Conservation (phyloP, 1,284 basidiomycete genomes). For the Trichosporon sp. region DNA sequence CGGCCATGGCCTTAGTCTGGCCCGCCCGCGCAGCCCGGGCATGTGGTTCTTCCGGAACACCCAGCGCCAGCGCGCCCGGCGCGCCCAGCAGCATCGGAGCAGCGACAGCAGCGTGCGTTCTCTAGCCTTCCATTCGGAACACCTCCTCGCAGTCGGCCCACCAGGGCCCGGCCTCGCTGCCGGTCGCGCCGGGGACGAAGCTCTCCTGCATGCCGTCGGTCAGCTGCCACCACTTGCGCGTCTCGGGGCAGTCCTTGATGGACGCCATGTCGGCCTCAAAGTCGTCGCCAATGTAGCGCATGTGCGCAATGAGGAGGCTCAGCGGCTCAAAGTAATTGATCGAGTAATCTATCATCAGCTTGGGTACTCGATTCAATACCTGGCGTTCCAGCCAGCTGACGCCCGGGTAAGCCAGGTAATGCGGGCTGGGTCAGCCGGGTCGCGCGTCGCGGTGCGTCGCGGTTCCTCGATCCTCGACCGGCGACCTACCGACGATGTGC, state of each 20-base stretch:
- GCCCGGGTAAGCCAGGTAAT: not conserved
- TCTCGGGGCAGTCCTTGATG: slow-evolving; percentile 63
- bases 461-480: no score
- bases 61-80: not conserved
- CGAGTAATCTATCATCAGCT: slow-evolving; percentile 59
- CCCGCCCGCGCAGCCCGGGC: not conserved
- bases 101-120: not conserved
- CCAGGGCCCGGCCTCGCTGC: slow-evolving; percentile 67
- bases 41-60: not conserved
- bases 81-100: not conserved
- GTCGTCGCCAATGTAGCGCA: slow-evolving; percentile 53
- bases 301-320: slow-evolving; percentile 60
- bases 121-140: slow-evolving; percentile 61
- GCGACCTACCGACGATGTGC: slow-evolving; percentile 55
- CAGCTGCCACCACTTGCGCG: slow-evolving; percentile 66
- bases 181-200: slow-evolving; percentile 62
- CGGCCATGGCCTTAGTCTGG: not conserved
- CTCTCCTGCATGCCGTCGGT: slow-evolving; percentile 73
- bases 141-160: slow-evolving; percentile 68
- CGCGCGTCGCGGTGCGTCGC: not conserved
- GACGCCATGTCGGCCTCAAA: slow-evolving; percentile 64
- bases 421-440: not conserved
- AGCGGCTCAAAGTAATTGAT: slow-evolving; percentile 63
- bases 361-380: not conserved
- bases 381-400: not conserved